Evolutionary conservation across 345 rosid genomes (phyloP), one percentile per base, ranked within the genome.

Genomic region (Bruguiera parviflora): DNA sequence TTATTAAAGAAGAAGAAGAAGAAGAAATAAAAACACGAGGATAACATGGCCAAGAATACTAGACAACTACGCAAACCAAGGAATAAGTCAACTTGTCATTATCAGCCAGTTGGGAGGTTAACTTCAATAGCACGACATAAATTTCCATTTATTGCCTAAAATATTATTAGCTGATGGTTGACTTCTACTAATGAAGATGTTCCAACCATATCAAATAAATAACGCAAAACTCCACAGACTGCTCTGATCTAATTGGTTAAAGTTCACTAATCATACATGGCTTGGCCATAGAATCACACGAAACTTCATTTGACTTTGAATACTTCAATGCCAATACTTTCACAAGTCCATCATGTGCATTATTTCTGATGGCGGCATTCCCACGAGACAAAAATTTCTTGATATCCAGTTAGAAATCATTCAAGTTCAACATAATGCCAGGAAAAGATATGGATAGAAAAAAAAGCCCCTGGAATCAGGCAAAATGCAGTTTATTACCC

Each of bases 121-220:
- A 60, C 29, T 51, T 21, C 29, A 71, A 57, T 59, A n/a, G 28
- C 16, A 52, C 56, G 13, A 6, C 5, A 21, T 16, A 62, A 69
- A 52, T 75, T 37, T 56, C 68, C 32, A 55, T 10, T 56, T 20
- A 57, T 58, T 58, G 37, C 33, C 67, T 28, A 37, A 66, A 35
- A 31, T 21, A 62, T 65, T 39, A 39, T 58, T 65, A 20, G 61
- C 51, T 33, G 69, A 57, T 20, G 47, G 55, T 72, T 74, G 78
- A 81, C 76, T 47, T 64, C 21, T 53, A 75, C 19, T 57, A 74
- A 72, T 33, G 69, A 66, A 62, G 72, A 64, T 64, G 24, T 61
- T 62, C 67, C 64, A 71, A 43, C 79, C 39, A 39, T 66, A 80
- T 46, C 71, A 51, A 65, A 68, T 32, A 61, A 65, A 68, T 32